Base-by-base conservation (phyloP, 208 protist genomes). In the Angomonas deanei region DNA sequence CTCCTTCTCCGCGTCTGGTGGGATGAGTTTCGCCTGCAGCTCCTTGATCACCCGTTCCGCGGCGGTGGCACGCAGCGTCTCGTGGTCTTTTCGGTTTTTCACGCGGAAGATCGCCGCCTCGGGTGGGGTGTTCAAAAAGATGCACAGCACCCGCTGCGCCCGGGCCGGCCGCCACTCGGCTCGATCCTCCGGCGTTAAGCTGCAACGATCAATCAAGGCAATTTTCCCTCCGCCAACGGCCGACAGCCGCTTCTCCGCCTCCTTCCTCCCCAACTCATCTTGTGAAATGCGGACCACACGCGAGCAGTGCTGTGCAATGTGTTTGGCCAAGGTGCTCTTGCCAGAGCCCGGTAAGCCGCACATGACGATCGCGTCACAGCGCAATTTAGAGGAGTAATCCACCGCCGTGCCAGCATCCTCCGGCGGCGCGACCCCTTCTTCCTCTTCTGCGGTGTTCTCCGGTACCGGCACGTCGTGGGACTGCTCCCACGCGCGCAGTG, bases 261-360 rank as follows among this genome's bases (percentile, higher is more conserved):
- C 62, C 36, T 59, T 50, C 21, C 62, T 50, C 10, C 62, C 62
- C 32, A 52, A 60, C 50, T 67, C 62, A 26, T 67, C 62, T 31
- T 67, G 62, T n/a, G 62, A 67, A 27, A 67, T 59, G 50, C 62
- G 62, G 0, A 52, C 48, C 5, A 67, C 47, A 15, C 53, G 49
- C 1, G 48, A 23, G 62, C 62, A 57, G 62, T 67, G 62, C 38
- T 5, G 26, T 3, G 62, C 62, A 15, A 67, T 50, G 62, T 67
- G 62, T 50, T 67, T 67, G 13, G 48, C 62, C 21, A 67, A 54
- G 13, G 62, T 67, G 13, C 50, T 60, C 50, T 67, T 67, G 23
- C 62, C 62, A 1, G 62, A 67, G 50, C 62, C 62, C 13, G 62
- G 62, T 15, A 67, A 36, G 1, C 62, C 62, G 8, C 34, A 52